A percentile compares a stretch with the other conserved stretches of the same genome.
Evolutionary conservation across 176 grass and related monocot species (phyloP).

Genomic region (Phoenix dactylifera): DNA sequence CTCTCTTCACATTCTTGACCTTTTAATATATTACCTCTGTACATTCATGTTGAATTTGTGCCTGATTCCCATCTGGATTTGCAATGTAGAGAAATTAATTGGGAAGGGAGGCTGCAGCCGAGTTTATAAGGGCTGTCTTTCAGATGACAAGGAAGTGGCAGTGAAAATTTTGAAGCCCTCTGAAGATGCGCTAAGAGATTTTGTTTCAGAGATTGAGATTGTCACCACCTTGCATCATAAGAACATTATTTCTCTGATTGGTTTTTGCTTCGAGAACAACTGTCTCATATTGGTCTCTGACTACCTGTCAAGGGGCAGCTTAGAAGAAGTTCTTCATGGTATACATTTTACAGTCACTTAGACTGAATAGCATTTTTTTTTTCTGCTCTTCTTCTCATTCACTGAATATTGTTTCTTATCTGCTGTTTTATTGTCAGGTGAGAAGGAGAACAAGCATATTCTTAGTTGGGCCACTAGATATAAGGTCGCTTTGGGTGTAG

Average conservation of each 20-base stretch:
- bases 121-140: constrained; percentile 68
- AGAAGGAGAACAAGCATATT: constrained; percentile 29
- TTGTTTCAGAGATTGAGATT: constrained; percentile 67
- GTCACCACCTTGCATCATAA: constrained; percentile 57
- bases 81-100: constrained; percentile 69
- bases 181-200: constrained; percentile 65
- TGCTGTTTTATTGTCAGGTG: constrained; percentile 38
- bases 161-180: constrained; percentile 81
- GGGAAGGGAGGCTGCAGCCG: constrained; percentile 88
- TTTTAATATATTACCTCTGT: too few relatives aligned
- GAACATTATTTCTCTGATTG: constrained; percentile 59
- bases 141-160: constrained; percentile 48
- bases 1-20: too few relatives aligned
- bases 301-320: constrained; percentile 71
- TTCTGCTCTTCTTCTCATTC: too few relatives aligned
- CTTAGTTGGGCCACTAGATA: constrained; percentile 73
- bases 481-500: constrained; percentile 58
- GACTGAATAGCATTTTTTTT: too few relatives aligned
- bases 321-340: constrained; percentile 90
- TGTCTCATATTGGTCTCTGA: constrained; percentile 80
- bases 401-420: not conserved
- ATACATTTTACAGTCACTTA: not conserved
- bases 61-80: not conserved
- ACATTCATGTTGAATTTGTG: too few relatives aligned
- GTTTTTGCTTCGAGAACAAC: constrained; percentile 86